phyloP scores from a whole-genome alignment of 176 grass and related monocot genomes.

The Carex littledalei region DNA sequence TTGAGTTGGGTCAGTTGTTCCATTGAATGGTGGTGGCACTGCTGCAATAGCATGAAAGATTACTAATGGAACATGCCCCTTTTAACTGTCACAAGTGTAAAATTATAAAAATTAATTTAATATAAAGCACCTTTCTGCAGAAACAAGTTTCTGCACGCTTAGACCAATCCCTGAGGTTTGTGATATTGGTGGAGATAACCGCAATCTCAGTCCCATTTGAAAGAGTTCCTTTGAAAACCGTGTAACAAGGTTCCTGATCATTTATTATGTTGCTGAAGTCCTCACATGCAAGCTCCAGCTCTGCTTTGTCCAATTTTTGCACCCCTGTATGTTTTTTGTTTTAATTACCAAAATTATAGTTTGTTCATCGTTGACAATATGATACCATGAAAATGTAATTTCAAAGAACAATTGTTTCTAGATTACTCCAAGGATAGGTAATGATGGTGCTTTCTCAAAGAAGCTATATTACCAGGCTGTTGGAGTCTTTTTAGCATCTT shows the following conservation, averaged over 20 bases:
- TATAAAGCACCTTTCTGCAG: conserved; percentile 59
- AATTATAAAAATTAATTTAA: conserved; percentile 18
- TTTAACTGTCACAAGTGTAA: neutral
- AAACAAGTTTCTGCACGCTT: conserved; percentile 60
- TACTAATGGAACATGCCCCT: neutral
- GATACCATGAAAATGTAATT: neutral
- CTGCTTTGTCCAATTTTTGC: conserved; percentile 58
- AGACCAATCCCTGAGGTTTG: conserved; percentile 61
- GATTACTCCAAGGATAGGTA: neutral
- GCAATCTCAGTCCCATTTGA: conserved; percentile 73
- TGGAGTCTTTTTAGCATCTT: neutral
- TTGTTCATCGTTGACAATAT: neutral
- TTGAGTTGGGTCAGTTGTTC: neutral
- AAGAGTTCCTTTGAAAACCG: conserved; percentile 82
- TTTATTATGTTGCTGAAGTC: conserved; percentile 95
- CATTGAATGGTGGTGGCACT: neutral
- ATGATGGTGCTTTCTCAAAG: neutral
- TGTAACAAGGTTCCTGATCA: conserved; percentile 50
- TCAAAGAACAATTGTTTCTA: neutral
- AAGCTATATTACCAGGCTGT: neutral
- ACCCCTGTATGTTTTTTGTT: conserved; percentile 38
- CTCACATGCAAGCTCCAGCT: conserved; percentile 81
- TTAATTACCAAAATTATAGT: neutral
- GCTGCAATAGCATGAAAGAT: neutral
- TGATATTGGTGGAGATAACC: conserved; percentile 60